These are phyloP conservation scores for Magnaporthales sp. DNA, from an alignment of 2,329 filamentous ascomycete species.

Conservation along the genomic window DNA sequence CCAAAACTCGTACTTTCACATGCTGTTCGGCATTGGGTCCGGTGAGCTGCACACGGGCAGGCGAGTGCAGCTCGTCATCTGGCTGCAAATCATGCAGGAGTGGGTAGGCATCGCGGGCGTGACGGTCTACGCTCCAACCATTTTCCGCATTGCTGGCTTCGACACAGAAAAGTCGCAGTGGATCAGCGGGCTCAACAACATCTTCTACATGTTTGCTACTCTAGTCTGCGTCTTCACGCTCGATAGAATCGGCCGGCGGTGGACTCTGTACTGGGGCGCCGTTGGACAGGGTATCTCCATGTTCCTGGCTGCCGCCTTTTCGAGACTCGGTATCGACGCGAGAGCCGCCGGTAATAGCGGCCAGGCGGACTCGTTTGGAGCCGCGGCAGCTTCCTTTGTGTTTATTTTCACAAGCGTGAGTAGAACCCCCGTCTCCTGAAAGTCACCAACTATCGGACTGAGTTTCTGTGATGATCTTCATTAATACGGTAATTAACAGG, in stretches of 20 bases:
- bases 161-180: slow-evolving; percentile 50
- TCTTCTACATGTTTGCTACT: slow-evolving; percentile 18
- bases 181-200: slow-evolving; percentile 34
- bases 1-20: slow-evolving; percentile 51
- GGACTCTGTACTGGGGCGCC: slow-evolving; percentile 62
- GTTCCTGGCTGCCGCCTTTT: slow-evolving; percentile 58
- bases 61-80: slow-evolving; percentile 61
- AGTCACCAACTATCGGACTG: not conserved
- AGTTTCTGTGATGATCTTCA: not conserved
- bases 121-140: slow-evolving; percentile 47
- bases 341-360: slow-evolving; percentile 29
- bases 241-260: slow-evolving; percentile 58
- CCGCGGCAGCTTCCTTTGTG: slow-evolving; percentile 61
- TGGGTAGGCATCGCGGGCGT: slow-evolving; percentile 64
- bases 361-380: slow-evolving; percentile 44
- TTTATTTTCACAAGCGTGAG: slow-evolving; percentile 49
- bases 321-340: slow-evolving; percentile 32
- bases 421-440: not conserved
- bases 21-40: slow-evolving; percentile 59
- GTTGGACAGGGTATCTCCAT: slow-evolving; percentile 56
- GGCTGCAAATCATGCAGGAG: slow-evolving; percentile 64
- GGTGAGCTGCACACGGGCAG: slow-evolving; percentile 58
- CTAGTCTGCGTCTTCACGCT: slow-evolving; percentile 49
- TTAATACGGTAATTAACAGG: slow-evolving; percentile 17
- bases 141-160: slow-evolving; percentile 62